phyloP scores from a whole-genome alignment of 2,329 filamentous ascomycete genomes.

The Ciborinia camelliae region DNA sequence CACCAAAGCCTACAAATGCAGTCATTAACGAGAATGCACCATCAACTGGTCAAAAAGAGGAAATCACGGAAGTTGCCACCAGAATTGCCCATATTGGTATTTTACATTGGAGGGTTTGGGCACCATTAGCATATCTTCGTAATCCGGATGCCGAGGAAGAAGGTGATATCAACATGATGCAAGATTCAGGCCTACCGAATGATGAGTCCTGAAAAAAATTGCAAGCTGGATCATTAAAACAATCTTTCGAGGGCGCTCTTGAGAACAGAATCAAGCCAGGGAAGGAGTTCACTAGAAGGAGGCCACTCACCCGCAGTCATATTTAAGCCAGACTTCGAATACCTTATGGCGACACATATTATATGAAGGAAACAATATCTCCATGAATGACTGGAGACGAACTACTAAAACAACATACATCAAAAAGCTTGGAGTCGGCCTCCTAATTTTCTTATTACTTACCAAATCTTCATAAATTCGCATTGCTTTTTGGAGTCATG shows the following conservation, averaged over 20 bases:
- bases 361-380: conserved; percentile 3
- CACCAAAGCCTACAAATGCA: conserved; percentile 25
- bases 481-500: conserved; percentile 12
- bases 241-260: not conserved
- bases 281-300: not conserved
- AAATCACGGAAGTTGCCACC: conserved; percentile 65
- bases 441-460: not conserved
- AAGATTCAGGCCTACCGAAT: not conserved
- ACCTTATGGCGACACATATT: conserved; percentile 11
- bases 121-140: conserved; percentile 63
- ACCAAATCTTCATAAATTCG: conserved; percentile 13
- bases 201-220: not conserved
- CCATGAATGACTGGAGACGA: not conserved
- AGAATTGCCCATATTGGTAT: conserved; percentile 79
- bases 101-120: conserved; percentile 89
- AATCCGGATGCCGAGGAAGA: conserved; percentile 33
- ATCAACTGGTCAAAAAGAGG: conserved; percentile 27
- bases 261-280: not conserved
- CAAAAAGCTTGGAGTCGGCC: not conserved
- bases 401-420: not conserved
- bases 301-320: not conserved
- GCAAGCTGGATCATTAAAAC: not conserved
- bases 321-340: conserved; percentile 9
- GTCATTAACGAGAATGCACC: not conserved
- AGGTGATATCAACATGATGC: conserved; percentile 20